Conservation (phyloP, 306 rosid genomes). For the Albizia julibrissin region DNA sequence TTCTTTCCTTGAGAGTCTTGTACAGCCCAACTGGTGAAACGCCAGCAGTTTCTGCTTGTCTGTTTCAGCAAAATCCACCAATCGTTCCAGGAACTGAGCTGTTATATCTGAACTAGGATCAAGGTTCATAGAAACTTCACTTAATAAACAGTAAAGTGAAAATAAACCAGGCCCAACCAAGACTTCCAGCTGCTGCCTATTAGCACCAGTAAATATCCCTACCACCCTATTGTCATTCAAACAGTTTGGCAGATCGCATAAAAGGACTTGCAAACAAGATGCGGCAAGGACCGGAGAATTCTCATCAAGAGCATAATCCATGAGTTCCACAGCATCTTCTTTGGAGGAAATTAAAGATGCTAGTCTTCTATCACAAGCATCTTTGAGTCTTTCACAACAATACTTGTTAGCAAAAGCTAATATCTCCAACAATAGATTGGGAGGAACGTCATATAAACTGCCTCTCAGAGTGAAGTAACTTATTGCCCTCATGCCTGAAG, state of each 20-base stretch:
- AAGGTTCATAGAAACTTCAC: constrained; percentile 78
- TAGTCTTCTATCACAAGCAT: constrained; percentile 79
- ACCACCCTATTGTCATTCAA: constrained; percentile 65
- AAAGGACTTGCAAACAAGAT: constrained; percentile 77
- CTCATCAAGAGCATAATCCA: constrained; percentile 78
- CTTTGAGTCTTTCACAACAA: constrained; percentile 80
- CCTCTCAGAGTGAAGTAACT: constrained; percentile 66
- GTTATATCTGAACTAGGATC: constrained; percentile 72
- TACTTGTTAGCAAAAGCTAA: constrained; percentile 75
- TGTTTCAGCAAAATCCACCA: constrained; percentile 69
- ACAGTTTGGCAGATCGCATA: constrained; percentile 73
- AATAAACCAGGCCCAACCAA: constrained; percentile 76
- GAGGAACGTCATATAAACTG: constrained; percentile 54
- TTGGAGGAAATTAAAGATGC: constrained; percentile 65
- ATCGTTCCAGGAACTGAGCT: constrained; percentile 62
- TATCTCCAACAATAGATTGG: constrained; percentile 78
- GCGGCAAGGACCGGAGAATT: constrained; percentile 71
- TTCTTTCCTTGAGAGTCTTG: constrained; percentile 74
- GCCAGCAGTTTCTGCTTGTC: constrained; percentile 71
- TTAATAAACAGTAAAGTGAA: constrained; percentile 77
- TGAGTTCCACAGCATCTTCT: constrained; percentile 85
- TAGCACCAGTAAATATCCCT: constrained; percentile 63
- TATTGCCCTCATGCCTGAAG: constrained; percentile 75
- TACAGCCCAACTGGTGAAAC: constrained; percentile 76
- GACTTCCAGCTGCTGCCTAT: constrained; percentile 57